These are phyloP conservation scores for Boletus vermiculosoides DNA, from an alignment of 768 basidiomycete species.

Conservation along the genomic window DNA sequence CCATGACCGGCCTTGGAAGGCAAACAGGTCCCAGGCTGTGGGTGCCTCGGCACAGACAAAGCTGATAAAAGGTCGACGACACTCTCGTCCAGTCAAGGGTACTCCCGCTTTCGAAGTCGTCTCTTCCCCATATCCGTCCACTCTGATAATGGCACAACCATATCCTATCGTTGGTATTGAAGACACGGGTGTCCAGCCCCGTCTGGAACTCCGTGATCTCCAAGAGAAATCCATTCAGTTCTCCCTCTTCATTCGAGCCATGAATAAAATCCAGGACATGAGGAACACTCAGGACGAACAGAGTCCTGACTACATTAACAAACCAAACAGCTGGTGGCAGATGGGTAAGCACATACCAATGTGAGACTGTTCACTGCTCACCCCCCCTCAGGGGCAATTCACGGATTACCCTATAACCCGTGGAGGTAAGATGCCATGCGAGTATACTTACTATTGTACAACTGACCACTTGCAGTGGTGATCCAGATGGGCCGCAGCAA, in stretches of 20 bases:
- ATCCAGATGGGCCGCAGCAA: constrained; percentile 12
- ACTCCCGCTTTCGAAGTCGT: neutral
- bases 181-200: constrained; percentile 7
- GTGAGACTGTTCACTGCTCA: neutral
- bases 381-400: constrained; percentile 9
- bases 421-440: constrained; percentile 5
- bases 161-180: constrained; percentile 10
- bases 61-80: constrained; percentile 4
- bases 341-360: constrained; percentile 4
- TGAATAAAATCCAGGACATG: constrained; percentile 9
- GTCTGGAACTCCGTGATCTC: constrained; percentile 19
- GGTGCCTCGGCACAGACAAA: too few species aligned
- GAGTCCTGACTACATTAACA: constrained; percentile 9
- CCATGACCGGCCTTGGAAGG: too few species aligned
- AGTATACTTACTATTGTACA: too few species aligned
- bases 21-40: neutral
- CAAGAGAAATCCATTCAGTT: constrained; percentile 10
- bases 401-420: constrained; percentile 16
- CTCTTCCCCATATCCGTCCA: neutral
- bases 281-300: neutral
- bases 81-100: neutral
- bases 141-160: constrained; percentile 8
- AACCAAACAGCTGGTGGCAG: constrained; percentile 24
- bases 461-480: constrained; percentile 13
- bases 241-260: constrained; percentile 19